Base-by-base conservation (phyloP, 345 rosid genomes). In the Isatis tinctoria region DNA sequence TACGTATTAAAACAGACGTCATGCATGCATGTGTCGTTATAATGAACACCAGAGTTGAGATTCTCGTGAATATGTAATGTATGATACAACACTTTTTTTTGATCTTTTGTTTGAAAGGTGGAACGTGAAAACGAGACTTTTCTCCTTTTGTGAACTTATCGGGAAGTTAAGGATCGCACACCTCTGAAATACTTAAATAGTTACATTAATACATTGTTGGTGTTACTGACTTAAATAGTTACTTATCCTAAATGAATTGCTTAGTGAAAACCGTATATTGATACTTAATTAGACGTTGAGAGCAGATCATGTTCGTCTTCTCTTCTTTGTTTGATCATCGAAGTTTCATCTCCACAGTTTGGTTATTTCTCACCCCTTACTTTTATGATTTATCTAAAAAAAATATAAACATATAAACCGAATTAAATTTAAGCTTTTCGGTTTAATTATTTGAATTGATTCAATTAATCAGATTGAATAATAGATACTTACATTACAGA, bases 1-100 rank as follows among this genome's bases (percentile, higher is more conserved):
- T 61, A 62, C 69, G 69, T 52, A 16, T 51, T 28, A 43, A 28
- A 51, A 60, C 69, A 27, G 30, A 72, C 69, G 76, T 72, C 76
- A 72, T 35, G 37, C 33, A 30, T 71, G 48, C 53, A 17, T 60
- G 58, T 26, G 20, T 49, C 28, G 1, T 28, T 1, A 14, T 69
- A 3, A 28, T 22, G 17, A 65, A 45, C 13, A 32, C n/a, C 27
- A 20, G 14, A 18, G 65, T 30, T 18, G 22, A 72, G 63, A 52
- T 30, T 63, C 76, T 73, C 70, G 63, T 63, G 76, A 63, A 10
- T 12, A 11, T 18, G 5, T 13, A 49, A 11, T 18, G 5, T 13
- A 49, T 10, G 10, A 24, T 52, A 12, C 40, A 41, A 7, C 36
- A 22, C 35, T 1, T 35, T 6, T 10, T 36, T 4, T 5, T 3